Evolutionary conservation across 2,329 filamentous ascomycete species (phyloP).

Genomic region (Whalleya microplaca): DNA sequence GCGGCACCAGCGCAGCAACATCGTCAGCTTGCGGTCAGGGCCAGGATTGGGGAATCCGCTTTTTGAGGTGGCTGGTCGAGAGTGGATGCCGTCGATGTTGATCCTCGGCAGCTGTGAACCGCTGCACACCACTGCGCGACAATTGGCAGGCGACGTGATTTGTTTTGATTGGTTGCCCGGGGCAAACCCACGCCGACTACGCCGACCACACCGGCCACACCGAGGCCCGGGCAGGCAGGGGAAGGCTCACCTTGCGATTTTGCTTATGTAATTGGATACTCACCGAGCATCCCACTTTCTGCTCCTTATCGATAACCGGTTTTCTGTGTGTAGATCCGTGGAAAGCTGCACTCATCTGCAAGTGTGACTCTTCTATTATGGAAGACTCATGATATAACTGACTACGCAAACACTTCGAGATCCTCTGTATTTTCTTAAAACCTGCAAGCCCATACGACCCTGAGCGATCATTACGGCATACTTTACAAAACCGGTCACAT

Average conservation of each 20-base stretch:
- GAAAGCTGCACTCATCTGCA: neutral
- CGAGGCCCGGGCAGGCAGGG: no score
- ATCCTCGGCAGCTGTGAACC: constrained; percentile 12
- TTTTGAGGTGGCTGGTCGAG: constrained; percentile 24
- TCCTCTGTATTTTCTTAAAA: no score
- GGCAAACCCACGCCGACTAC: constrained; percentile 6
- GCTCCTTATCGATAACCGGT: constrained; percentile 15
- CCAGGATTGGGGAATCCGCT: constrained; percentile 11
- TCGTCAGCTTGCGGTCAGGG: constrained; percentile 5
- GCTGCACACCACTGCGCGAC: constrained; percentile 14
- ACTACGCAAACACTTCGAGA: neutral
- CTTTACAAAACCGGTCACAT: neutral
- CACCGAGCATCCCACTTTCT: constrained; percentile 3
- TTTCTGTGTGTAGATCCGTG: neutral
- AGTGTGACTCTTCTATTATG: neutral
- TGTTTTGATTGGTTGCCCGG: constrained; percentile 25
- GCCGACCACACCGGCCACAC: no score
- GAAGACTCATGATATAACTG: constrained; percentile 1
- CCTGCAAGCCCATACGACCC: neutral
- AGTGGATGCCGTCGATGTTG: constrained; percentile 7
- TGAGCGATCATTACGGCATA: neutral
- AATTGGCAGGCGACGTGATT: constrained; percentile 12
- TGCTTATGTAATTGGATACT: constrained; percentile 6
- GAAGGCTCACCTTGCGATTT: neutral
- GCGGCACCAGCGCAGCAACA: constrained; percentile 3